A percentile compares a stretch with the other conserved stretches of the same genome.
These are phyloP conservation scores for Sutorius australiensis DNA, from an alignment of 768 basidiomycete genomes.

Conservation along the genomic window DNA sequence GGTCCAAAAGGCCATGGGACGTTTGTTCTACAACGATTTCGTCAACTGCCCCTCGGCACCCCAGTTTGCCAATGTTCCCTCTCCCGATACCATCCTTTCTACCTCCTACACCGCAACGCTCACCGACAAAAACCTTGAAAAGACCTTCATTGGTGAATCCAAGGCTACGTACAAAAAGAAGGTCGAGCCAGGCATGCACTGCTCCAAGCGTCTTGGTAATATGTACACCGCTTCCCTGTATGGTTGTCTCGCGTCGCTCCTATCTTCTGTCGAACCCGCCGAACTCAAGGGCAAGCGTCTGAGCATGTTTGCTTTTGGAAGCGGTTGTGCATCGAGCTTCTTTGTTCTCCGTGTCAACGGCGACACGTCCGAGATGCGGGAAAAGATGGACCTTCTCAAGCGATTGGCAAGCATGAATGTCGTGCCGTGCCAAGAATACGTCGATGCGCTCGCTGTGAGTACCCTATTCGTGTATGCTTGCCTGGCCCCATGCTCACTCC, in stretches of 20 bases:
- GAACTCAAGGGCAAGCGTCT: conserved; percentile 79
- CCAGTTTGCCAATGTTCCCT: conserved; percentile 65
- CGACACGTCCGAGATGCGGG: conserved; percentile 74
- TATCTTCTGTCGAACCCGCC: conserved; percentile 68
- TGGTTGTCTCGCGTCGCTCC: conserved; percentile 85
- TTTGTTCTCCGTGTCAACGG: conserved; percentile 86
- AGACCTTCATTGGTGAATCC: conserved; percentile 81
- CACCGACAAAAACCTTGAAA: conserved; percentile 93
- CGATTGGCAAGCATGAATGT: conserved; percentile 85
- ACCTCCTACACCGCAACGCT: conserved; percentile 70
- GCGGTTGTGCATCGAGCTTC: conserved; percentile 93
- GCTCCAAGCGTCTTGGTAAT: conserved; percentile 91
- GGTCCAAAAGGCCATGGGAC: conserved; percentile 94
- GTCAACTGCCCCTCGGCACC: conserved; percentile 67
- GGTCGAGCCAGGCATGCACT: conserved; percentile 79
- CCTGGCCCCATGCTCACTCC: neutral
- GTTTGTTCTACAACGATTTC: conserved; percentile 92
- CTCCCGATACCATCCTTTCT: conserved; percentile 66
- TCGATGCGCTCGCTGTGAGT: conserved; percentile 72
- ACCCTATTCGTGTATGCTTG: neutral
- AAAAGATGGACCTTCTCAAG: conserved; percentile 77
- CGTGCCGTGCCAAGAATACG: conserved; percentile 88
- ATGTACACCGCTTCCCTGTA: conserved; percentile 98
- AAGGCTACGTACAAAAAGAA: conserved; percentile 71
- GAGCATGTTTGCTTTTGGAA: conserved; percentile 95